Evolutionary conservation across 2,329 filamentous ascomycete species (phyloP).

Genomic region (Beauveria brongniartii): DNA sequence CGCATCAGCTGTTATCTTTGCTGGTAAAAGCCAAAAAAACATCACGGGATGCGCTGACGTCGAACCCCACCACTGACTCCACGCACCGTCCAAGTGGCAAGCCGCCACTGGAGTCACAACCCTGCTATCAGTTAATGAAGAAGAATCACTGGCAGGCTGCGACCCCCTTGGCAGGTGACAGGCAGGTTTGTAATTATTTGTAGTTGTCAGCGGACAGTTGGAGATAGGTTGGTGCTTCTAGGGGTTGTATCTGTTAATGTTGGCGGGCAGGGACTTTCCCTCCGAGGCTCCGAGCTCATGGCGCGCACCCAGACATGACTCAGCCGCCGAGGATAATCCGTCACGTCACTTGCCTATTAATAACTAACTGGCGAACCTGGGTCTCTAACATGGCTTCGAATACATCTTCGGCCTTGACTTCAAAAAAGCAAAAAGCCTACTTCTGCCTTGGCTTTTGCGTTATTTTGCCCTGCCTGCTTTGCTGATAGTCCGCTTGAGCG

Average conservation of each 20-base stretch:
- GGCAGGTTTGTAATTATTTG: background rate
- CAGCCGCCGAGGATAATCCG: conserved; percentile 12
- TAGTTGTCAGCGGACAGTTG: too few species aligned
- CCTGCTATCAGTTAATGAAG: background rate
- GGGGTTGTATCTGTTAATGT: too few species aligned
- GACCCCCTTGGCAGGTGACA: background rate
- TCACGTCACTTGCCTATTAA: conserved; percentile 4
- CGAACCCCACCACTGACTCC: background rate
- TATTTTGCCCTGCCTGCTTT: too few species aligned
- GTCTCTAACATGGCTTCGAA: background rate
- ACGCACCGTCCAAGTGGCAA: too few species aligned
- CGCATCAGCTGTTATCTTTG: background rate
- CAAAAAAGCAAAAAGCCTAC: too few species aligned
- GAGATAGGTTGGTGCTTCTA: too few species aligned
- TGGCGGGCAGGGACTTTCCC: background rate
- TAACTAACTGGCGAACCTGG: background rate
- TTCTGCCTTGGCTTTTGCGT: too few species aligned
- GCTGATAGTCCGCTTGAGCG: too few species aligned
- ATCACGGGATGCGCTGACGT: background rate
- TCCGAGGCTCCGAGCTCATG: background rate
- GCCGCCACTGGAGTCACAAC: background rate
- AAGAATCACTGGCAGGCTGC: background rate
- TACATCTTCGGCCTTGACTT: too few species aligned
- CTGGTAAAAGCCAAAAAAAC: too few species aligned
- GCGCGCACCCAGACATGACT: conserved; percentile 1